Evolutionary conservation across 1,284 basidiomycete species (phyloP).

Genomic region (Gymnopus androsaceus): DNA sequence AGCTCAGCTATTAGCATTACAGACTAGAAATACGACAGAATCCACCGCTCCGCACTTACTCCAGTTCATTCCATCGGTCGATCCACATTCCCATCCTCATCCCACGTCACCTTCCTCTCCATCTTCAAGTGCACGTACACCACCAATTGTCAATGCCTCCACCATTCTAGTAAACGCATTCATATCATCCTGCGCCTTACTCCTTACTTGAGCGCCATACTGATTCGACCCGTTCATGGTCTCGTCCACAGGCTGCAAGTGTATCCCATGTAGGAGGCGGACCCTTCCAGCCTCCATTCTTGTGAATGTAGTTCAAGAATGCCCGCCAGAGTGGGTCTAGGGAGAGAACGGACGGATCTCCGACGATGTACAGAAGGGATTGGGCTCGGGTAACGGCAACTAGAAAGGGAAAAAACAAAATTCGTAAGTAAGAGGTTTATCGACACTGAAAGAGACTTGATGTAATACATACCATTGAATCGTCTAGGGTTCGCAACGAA

Average conservation of each 20-base stretch:
- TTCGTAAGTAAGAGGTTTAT: not conserved
- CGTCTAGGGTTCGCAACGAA: conserved; percentile 65
- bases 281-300: conserved; percentile 53
- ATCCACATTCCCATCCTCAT: conserved; percentile 13
- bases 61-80: conserved; percentile 16
- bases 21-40: too few species aligned
- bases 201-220: conserved; percentile 13
- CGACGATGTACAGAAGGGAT: conserved; percentile 56
- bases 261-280: conserved; percentile 49
- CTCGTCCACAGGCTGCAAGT: conserved; percentile 23
- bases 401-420: too few species aligned
- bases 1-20: too few species aligned
- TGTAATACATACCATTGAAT: conserved; percentile 54
- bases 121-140: conserved; percentile 4
- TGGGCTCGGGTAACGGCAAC: conserved; percentile 61
- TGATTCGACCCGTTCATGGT: too few species aligned
- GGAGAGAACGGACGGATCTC: conserved; percentile 54
- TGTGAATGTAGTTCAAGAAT: conserved; percentile 53
- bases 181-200: conserved; percentile 13
- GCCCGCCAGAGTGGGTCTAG: conserved; percentile 59
- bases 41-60: too few species aligned
- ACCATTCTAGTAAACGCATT: conserved; percentile 16
- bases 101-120: conserved; percentile 3
- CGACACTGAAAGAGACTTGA: not conserved
- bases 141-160: conserved; percentile 12